A percentile compares a stretch with the other conserved stretches of the same genome.
These are phyloP conservation scores for Apiospora saccharicola DNA, from an alignment of 2,329 filamentous ascomycete species.

Conservation along the genomic window DNA sequence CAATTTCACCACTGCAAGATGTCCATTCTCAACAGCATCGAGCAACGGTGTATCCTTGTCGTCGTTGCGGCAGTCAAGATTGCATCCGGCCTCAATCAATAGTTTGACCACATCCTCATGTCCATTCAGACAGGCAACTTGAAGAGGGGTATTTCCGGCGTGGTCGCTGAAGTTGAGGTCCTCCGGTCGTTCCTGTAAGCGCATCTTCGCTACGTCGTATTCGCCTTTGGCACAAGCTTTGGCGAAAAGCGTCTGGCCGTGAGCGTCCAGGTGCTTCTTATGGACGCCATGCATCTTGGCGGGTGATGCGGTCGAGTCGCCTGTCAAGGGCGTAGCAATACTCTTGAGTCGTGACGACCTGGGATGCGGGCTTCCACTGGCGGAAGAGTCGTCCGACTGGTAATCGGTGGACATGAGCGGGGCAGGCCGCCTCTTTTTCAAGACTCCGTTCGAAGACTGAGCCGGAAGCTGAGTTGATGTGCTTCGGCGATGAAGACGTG, in stretches of 20 bases:
- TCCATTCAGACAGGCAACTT: constrained; percentile 90
- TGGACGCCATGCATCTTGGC: constrained; percentile 70
- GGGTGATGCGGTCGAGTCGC: constrained; percentile 69
- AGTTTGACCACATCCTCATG: constrained; percentile 87
- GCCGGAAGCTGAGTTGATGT: constrained; percentile 58
- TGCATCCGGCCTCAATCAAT: constrained; percentile 83
- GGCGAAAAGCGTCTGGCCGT: constrained; percentile 90
- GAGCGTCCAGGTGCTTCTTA: constrained; percentile 90
- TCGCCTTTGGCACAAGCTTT: constrained; percentile 88
- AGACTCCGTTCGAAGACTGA: constrained; percentile 52
- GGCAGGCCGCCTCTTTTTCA: constrained; percentile 69
- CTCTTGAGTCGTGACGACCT: constrained; percentile 65
- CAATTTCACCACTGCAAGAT: constrained; percentile 85
- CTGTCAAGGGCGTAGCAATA: constrained; percentile 61
- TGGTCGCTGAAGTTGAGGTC: constrained; percentile 92
- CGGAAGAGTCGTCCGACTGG: constrained; percentile 72
- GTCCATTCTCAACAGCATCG: constrained; percentile 95
- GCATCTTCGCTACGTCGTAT: constrained; percentile 77
- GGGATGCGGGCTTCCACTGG: constrained; percentile 65
- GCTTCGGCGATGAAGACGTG: constrained; percentile 67
- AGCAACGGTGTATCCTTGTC: constrained; percentile 93
- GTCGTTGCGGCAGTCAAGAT: constrained; percentile 79
- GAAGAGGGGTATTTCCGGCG: constrained; percentile 93
- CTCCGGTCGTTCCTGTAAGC: constrained; percentile 80
- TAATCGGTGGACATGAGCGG: constrained; percentile 70